These are phyloP conservation scores for Lonicera japonica DNA, from an alignment of 129 eudicot species.

Conservation along the genomic window DNA sequence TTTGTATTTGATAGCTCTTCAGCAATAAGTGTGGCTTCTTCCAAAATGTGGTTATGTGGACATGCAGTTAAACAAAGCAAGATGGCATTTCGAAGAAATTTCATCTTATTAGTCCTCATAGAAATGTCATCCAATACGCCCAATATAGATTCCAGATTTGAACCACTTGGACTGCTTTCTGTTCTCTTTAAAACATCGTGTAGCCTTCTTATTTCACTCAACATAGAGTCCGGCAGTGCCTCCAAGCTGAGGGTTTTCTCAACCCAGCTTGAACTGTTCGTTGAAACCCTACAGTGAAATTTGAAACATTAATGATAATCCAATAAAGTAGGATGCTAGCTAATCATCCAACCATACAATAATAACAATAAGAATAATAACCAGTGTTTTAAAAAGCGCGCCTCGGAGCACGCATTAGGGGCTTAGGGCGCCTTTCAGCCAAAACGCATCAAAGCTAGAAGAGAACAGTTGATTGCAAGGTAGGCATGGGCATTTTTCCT, in stretches of 20 bases:
- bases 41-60: constrained; percentile 62
- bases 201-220: constrained; percentile 47
- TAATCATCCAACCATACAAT: no score
- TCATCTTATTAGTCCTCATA: constrained; percentile 70
- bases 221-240: constrained; percentile 38
- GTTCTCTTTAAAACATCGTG: constrained; percentile 33
- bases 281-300: constrained; percentile 48
- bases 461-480: no score
- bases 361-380: no score
- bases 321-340: no score
- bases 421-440: no score
- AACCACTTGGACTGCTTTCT: constrained; percentile 24
- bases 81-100: constrained; percentile 70
- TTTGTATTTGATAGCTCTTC: constrained; percentile 73
- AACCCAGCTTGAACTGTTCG: constrained; percentile 69
- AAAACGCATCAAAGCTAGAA: no score
- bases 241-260: constrained; percentile 68
- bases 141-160: constrained; percentile 40
- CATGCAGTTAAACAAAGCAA: constrained; percentile 64
- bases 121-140: constrained; percentile 33
- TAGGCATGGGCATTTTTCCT: no score
- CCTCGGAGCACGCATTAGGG: no score
- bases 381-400: no score
- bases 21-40: constrained; percentile 77
- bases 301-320: no score